A percentile compares a stretch with the other conserved stretches of the same genome.
phyloP scores from a whole-genome alignment of 2,329 filamentous ascomycete genomes.

The Nigrograna mackinnonii region DNA sequence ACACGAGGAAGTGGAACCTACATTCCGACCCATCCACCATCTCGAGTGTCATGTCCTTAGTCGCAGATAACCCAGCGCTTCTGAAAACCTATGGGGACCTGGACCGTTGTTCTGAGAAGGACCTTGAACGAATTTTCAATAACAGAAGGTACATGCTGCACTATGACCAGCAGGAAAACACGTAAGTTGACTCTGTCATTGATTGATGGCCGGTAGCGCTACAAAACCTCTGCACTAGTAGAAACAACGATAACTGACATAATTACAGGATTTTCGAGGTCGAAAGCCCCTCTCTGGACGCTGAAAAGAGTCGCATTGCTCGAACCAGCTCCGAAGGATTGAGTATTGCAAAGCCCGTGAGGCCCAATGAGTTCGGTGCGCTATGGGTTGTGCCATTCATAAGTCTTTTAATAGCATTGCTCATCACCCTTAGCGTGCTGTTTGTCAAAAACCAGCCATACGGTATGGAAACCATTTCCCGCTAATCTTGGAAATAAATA shows the following conservation, averaged over 20 bases:
- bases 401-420: conserved; percentile 13
- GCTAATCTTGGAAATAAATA: neutral
- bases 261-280: too few relatives aligned
- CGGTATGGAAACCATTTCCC: conserved; percentile 12
- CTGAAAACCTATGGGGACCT: conserved; percentile 23
- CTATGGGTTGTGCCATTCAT: conserved; percentile 19
- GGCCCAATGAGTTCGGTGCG: conserved; percentile 23
- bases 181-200: conserved; percentile 13
- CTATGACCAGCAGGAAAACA: conserved; percentile 5
- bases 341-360: too few relatives aligned
- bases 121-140: conserved; percentile 13
- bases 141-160: conserved; percentile 21
- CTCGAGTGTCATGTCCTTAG: conserved; percentile 37
- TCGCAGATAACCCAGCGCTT: conserved; percentile 24
- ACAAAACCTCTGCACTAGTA: too few relatives aligned
- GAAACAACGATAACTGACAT: too few relatives aligned
- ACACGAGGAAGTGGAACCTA: conserved; percentile 19
- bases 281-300: too few relatives aligned
- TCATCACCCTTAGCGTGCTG: conserved; percentile 15
- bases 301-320: too few relatives aligned
- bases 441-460: conserved; percentile 14
- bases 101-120: conserved; percentile 22
- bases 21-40: conserved; percentile 40
- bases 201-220: too few relatives aligned
- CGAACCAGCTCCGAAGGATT: too few relatives aligned